These are phyloP conservation scores for Ehretia macrophylla DNA, from an alignment of 257 asterid species.

Conservation along the genomic window DNA sequence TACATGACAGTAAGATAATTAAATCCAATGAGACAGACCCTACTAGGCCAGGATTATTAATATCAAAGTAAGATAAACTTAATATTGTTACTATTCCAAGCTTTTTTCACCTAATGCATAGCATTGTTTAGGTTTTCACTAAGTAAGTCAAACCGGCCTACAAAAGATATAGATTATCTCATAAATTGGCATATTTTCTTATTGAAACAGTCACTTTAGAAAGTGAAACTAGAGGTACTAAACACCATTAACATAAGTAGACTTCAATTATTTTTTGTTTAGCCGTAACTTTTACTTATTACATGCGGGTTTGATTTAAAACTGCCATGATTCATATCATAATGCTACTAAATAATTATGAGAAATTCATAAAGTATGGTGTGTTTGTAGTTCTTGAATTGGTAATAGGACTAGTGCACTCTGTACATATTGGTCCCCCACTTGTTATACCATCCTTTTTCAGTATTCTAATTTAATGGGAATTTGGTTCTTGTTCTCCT, in stretches of 20 bases:
- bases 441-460: slow-evolving; percentile 23
- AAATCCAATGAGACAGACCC: slow-evolving; percentile 7
- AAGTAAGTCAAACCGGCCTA: slow-evolving; percentile 16
- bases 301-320: too few species aligned
- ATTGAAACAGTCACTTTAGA: too few species aligned
- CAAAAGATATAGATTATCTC: too few species aligned
- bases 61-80: slow-evolving; percentile 11
- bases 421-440: not conserved
- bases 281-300: too few species aligned
- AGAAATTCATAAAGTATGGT: not conserved
- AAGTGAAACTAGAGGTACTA: too few species aligned
- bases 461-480: slow-evolving; percentile 36
- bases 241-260: too few species aligned
- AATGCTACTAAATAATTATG: not conserved
- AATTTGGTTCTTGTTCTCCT: slow-evolving; percentile 33
- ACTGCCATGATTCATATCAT: not conserved
- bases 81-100: too few species aligned
- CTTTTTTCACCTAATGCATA: not conserved
- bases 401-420: too few species aligned
- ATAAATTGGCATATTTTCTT: too few species aligned
- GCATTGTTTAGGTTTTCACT: not conserved
- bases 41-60: slow-evolving; percentile 3
- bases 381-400: not conserved
- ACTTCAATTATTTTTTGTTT: too few species aligned
- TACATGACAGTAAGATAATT: not conserved